phyloP scores from a whole-genome alignment of 176 grass and related monocot species.

The Lolium perenne region DNA sequence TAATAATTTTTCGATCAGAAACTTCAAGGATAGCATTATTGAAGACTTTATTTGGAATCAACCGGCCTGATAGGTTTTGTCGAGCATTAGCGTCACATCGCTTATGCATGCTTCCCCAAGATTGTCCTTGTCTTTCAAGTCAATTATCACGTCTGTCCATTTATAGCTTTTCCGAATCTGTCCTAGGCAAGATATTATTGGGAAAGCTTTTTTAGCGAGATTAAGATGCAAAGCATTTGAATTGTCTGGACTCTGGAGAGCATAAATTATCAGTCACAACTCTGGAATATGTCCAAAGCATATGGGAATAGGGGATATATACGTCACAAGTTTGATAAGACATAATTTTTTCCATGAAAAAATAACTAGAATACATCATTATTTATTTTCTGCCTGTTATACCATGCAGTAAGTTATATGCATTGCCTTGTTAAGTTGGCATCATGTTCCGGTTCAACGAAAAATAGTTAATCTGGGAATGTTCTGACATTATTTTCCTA shows the following conservation, averaged over 20 bases:
- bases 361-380: background rate
- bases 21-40: background rate
- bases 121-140: background rate
- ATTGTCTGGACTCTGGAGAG: background rate
- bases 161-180: background rate
- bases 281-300: background rate
- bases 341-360: background rate
- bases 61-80: background rate
- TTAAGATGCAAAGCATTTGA: background rate
- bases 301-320: background rate
- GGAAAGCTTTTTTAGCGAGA: background rate
- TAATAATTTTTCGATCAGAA: background rate
- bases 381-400: background rate
- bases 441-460: background rate
- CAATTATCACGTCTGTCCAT: background rate
- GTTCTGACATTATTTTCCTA: too few relatives aligned
- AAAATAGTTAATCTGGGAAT: background rate
- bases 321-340: background rate
- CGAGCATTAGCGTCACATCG: background rate
- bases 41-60: slow-evolving; percentile 11
- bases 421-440: background rate
- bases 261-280: background rate
- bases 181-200: background rate
- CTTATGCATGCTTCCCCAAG: background rate
- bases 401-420: background rate